phyloP scores from a whole-genome alignment of 2,329 filamentous ascomycete genomes.

The Clonostachys rosea region DNA sequence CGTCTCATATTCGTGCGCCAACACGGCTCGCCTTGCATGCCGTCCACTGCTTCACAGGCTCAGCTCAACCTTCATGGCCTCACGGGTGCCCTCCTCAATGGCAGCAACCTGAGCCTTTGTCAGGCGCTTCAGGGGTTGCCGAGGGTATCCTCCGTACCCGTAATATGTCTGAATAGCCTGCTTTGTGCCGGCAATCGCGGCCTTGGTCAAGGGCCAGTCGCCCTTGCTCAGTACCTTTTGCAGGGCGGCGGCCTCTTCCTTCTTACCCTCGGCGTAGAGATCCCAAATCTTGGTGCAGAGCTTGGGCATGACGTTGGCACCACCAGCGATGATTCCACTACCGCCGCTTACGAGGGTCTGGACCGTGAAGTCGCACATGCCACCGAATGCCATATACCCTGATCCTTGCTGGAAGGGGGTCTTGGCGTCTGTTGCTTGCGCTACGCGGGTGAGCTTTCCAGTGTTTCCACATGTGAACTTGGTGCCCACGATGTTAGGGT shows the following conservation, averaged over 20 bases:
- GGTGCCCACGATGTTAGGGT: conserved; percentile 81
- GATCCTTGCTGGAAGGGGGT: conserved; percentile 55
- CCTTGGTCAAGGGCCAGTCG: conserved; percentile 80
- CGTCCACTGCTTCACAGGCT: conserved; percentile 24
- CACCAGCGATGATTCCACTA: conserved; percentile 79
- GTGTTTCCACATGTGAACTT: conserved; percentile 93
- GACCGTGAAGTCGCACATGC: conserved; percentile 82
- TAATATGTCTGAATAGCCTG: conserved; percentile 74
- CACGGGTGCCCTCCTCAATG: conserved; percentile 51
- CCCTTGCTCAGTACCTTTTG: conserved; percentile 75
- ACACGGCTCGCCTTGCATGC: no score
- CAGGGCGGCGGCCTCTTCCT: conserved; percentile 67
- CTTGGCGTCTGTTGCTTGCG: conserved; percentile 65
- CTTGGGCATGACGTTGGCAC: conserved; percentile 83
- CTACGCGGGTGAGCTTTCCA: conserved; percentile 82
- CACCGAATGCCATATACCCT: conserved; percentile 82
- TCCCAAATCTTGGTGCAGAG: conserved; percentile 75
- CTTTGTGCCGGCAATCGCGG: conserved; percentile 84
- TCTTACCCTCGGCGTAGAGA: conserved; percentile 67
- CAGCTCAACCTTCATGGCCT: conserved; percentile 64
- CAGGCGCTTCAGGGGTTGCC: conserved; percentile 66
- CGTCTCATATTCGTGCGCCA: no score
- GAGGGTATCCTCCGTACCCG: conserved; percentile 75
- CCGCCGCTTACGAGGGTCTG: conserved; percentile 78
- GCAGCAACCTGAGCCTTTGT: conserved; percentile 47